phyloP scores from a whole-genome alignment of 768 basidiomycete genomes.

The Pleurotus citrinopileatus region DNA sequence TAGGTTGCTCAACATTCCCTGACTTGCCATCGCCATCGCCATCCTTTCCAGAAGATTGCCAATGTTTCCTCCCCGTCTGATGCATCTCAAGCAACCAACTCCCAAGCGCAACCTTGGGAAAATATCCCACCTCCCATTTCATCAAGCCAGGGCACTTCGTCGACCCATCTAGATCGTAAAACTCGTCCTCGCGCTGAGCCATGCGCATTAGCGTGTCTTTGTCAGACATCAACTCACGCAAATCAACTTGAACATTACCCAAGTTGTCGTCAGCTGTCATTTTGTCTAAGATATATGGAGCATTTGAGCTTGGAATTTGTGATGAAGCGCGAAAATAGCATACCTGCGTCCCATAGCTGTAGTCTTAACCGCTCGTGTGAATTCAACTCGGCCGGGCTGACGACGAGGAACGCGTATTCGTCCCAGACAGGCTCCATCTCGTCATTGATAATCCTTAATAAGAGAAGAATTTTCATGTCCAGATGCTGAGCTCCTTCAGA shows the following conservation, averaged over 20 bases:
- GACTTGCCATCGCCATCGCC: background rate
- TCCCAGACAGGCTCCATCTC: slow-evolving; percentile 68
- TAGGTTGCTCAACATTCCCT: background rate
- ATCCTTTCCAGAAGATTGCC: background rate
- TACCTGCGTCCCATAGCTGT: slow-evolving; percentile 75
- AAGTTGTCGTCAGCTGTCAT: slow-evolving; percentile 47
- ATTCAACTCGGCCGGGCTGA: slow-evolving; percentile 64
- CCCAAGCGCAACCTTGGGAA: slow-evolving; percentile 42
- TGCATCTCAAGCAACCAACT: slow-evolving; percentile 3
- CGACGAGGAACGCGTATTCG: slow-evolving; percentile 60
- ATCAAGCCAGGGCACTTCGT: slow-evolving; percentile 31
- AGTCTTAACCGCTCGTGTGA: slow-evolving; percentile 60
- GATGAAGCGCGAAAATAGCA: slow-evolving; percentile 8
- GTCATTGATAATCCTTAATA: slow-evolving; percentile 52
- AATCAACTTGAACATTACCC: slow-evolving; percentile 42
- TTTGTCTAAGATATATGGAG: slow-evolving; percentile 26
- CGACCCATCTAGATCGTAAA: slow-evolving; percentile 31
- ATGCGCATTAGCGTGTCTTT: slow-evolving; percentile 43
- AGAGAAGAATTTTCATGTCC: background rate
- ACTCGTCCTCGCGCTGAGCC: slow-evolving; percentile 40
- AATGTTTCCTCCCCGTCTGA: background rate
- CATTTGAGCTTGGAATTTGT: background rate
- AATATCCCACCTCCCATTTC: slow-evolving; percentile 51
- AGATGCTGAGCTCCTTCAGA: background rate
- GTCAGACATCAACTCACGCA: slow-evolving; percentile 30